phyloP scores from a whole-genome alignment of 495 filamentous ascomycete species.

The Hypoxylon fragiforme region DNA sequence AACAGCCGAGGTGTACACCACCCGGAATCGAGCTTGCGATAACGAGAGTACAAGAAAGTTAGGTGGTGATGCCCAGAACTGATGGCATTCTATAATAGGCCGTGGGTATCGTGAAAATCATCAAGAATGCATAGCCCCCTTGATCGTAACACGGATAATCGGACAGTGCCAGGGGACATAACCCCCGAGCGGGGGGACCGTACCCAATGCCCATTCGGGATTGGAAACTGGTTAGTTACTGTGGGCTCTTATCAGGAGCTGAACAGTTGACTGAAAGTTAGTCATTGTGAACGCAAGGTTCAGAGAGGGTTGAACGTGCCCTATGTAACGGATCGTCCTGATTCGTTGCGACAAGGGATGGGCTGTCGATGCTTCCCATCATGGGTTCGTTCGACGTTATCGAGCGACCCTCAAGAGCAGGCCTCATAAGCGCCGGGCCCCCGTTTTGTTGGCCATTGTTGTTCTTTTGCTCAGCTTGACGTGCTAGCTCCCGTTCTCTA shows the following conservation, averaged over 20 bases:
- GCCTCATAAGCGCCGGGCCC: slow-evolving; percentile 32
- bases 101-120: slow-evolving; percentile 33
- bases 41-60: slow-evolving; percentile 34
- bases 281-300: slow-evolving; percentile 38
- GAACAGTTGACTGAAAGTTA: slow-evolving; percentile 37
- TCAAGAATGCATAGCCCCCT: slow-evolving; percentile 18
- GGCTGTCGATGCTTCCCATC: slow-evolving; percentile 61
- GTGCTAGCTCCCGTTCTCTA: slow-evolving; percentile 50
- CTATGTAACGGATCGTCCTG: slow-evolving; percentile 71
- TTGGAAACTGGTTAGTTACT: slow-evolving; percentile 46
- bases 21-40: slow-evolving; percentile 26
- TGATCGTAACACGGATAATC: slow-evolving; percentile 25
- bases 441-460: slow-evolving; percentile 24
- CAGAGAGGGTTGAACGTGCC: slow-evolving; percentile 60
- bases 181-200: slow-evolving; percentile 4
- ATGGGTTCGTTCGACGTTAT: slow-evolving; percentile 66
- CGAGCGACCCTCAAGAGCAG: slow-evolving; percentile 52
- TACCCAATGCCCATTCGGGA: slow-evolving; percentile 17
- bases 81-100: slow-evolving; percentile 29
- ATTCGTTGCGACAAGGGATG: slow-evolving; percentile 60
- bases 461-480: slow-evolving; percentile 40
- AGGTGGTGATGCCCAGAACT: slow-evolving; percentile 26
- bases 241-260: slow-evolving; percentile 54
- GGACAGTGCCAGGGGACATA: slow-evolving; percentile 3
- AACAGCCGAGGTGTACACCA: slow-evolving; percentile 27